Evolutionary conservation across 2,329 filamentous ascomycete species (phyloP).

Genomic region (Leptosphaerulina australis): DNA sequence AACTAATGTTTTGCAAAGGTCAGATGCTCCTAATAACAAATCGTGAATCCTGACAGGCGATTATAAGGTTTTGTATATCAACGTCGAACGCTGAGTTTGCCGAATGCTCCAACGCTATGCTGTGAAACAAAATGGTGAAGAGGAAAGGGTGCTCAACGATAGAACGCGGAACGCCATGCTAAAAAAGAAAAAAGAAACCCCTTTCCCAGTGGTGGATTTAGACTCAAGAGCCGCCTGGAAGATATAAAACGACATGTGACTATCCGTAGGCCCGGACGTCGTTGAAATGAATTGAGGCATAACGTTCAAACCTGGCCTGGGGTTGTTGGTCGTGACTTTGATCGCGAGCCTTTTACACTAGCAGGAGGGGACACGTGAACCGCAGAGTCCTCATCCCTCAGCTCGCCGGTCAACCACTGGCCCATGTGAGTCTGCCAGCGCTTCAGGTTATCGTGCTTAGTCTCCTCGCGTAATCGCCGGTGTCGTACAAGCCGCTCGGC

Average conservation of each 20-base stretch:
- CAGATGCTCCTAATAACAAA: neutral
- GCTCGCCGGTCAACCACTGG: conserved; percentile 45
- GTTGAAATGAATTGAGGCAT: no score
- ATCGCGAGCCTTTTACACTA: conserved; percentile 1
- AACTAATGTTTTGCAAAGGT: neutral
- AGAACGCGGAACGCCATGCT: conserved; percentile 13
- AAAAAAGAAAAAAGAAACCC: neutral
- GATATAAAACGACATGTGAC: no score
- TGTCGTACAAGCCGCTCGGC: conserved; percentile 57
- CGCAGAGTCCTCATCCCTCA: conserved; percentile 37
- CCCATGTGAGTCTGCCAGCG: conserved; percentile 51
- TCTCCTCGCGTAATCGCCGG: conserved; percentile 51
- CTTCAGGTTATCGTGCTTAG: conserved; percentile 38
- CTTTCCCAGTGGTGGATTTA: no score
- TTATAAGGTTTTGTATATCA: neutral
- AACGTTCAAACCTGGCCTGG: neutral
- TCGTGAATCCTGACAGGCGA: no score
- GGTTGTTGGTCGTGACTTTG: conserved; percentile 7
- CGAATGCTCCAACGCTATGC: conserved; percentile 14
- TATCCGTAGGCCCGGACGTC: no score
- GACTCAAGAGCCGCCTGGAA: no score
- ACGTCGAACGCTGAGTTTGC: neutral
- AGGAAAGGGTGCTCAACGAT: no score
- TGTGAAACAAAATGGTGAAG: neutral
- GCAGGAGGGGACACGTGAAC: conserved; percentile 1